Conservation (phyloP, 108 stramenopile genomes). For the Schizochytrium sp. region DNA sequence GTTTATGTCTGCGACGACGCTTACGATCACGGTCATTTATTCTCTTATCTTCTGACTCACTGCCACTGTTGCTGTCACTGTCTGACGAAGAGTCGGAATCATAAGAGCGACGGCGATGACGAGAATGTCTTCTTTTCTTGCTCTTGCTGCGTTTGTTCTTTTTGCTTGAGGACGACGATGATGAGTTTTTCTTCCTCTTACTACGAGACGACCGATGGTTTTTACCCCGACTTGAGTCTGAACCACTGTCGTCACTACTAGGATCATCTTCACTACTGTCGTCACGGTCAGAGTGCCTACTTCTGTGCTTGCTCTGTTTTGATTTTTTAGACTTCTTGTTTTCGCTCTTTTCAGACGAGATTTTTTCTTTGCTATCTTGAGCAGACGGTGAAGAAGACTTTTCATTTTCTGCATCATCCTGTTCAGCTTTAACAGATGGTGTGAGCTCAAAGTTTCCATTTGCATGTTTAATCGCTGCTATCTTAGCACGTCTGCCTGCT, state of each 20-base stretch:
- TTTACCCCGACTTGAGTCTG: no score
- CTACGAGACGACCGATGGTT: no score
- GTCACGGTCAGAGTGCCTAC: no score
- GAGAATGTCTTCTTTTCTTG: neutral
- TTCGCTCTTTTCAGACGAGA: neutral
- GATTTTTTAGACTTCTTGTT: neutral
- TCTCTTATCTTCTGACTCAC: neutral
- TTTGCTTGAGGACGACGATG: neutral
- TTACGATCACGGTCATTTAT: neutral
- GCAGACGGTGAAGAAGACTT: neutral
- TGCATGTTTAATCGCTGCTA: conserved; percentile 5
- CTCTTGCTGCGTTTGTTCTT: conserved; percentile 17
- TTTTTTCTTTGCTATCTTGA: neutral
- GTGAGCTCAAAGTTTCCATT: no score
- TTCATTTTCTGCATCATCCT: neutral
- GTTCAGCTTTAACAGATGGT: neutral
- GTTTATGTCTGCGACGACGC: neutral
- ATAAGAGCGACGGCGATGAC: neutral
- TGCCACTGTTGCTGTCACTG: neutral
- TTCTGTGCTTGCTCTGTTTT: neutral
- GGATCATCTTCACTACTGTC: no score
- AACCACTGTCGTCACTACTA: no score
- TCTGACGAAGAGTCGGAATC: conserved; percentile 4
- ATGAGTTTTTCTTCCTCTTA: no score
- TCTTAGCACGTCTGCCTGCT: conserved; percentile 79